Base-by-base conservation (phyloP, 768 basidiomycete species). In the Xerocomus spinulosus region DNA sequence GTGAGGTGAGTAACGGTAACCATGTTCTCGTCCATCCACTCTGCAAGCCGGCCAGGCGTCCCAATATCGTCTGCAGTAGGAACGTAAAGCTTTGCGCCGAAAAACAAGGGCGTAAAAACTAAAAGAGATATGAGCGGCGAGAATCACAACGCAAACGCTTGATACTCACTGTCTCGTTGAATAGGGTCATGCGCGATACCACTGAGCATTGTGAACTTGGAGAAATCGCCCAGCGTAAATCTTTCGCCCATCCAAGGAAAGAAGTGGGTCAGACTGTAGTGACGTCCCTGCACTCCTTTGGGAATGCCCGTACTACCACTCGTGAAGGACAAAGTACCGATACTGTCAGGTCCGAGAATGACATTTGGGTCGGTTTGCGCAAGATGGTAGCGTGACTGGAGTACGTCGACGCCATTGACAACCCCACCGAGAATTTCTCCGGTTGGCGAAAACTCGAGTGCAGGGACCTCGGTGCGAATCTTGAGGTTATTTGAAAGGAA, bases 141-240 rank as follows among this genome's bases (percentile, higher is more conserved):
- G 8, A n/a, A 13, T 5, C 3, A 42, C 25, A 23, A n/a, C 5
- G 10, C 9, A 8, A 20, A 33, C 37, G 39, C n/a, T 38, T 28
- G 13, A 46, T 23, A 77, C 94, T 73, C 51, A 98, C 94, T 99
- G 61, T 99, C 96, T 56, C 96, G 82, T 64, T 99, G 96, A 56
- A 99, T 96, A 9, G 96, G 96, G 69, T 99, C 96, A 61, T 99
- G 96, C 12, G 96, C 96, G 46, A 99, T 99, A 17, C 96, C 96
- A 57, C 92, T 94, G 25, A 99, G 78, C 96, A 99, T 98, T 0
- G 96, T 98, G 61, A 96, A 99, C 67, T 82, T 90, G 52, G 88
- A 91, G 25, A 74, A 68, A 49, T 82, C 74, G 30, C 74, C 71
- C 40, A 99, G 69, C 2, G 78, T 83, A 63, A 98, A 99, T 25